Evolutionary conservation across 108 stramenopile species (phyloP).

Genomic region (Nannochloropsis gaditana): DNA sequence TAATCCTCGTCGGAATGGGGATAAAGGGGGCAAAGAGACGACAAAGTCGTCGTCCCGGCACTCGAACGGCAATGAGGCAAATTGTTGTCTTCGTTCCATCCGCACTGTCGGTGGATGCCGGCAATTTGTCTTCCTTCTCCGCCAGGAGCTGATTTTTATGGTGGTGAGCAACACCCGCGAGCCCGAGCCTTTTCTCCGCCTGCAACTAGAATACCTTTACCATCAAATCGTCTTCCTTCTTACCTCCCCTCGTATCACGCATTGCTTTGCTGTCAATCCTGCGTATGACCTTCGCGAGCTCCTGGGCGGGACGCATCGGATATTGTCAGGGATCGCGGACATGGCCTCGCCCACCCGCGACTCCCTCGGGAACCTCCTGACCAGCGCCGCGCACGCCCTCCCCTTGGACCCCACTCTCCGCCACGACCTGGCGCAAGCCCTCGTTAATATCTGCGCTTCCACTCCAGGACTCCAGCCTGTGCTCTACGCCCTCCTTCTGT

Average conservation of each 20-base stretch:
- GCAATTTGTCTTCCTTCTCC: constrained; percentile 1
- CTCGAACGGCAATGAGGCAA: not conserved
- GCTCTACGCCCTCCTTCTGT: constrained; percentile 43
- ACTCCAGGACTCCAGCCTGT: not conserved
- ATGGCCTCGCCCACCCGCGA: constrained; percentile 26
- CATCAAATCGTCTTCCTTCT: constrained; percentile 46
- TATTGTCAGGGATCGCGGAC: constrained; percentile 30
- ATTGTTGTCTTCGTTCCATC: constrained; percentile 22
- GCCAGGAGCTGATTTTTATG: not conserved
- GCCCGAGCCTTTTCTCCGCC: constrained; percentile 42
- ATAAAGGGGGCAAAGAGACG: not conserved
- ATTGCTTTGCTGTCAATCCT: constrained; percentile 22
- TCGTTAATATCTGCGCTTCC: constrained; percentile 20
- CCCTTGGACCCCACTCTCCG: constrained; percentile 36
- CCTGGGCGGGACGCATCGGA: constrained; percentile 34
- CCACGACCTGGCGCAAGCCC: constrained; percentile 26
- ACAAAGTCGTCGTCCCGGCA: not conserved
- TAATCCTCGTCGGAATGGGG: constrained; percentile 20
- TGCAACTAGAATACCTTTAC: constrained; percentile 48
- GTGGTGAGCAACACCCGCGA: not conserved
- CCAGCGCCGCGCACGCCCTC: constrained; percentile 31
- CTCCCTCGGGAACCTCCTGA: constrained; percentile 30
- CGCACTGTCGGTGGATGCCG: not conserved
- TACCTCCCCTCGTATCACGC: constrained; percentile 42
- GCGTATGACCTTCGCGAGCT: constrained; percentile 45